These are phyloP conservation scores for Dendrobium huoshanense DNA, from an alignment of 106 monocot genomes.

Conservation along the genomic window DNA sequence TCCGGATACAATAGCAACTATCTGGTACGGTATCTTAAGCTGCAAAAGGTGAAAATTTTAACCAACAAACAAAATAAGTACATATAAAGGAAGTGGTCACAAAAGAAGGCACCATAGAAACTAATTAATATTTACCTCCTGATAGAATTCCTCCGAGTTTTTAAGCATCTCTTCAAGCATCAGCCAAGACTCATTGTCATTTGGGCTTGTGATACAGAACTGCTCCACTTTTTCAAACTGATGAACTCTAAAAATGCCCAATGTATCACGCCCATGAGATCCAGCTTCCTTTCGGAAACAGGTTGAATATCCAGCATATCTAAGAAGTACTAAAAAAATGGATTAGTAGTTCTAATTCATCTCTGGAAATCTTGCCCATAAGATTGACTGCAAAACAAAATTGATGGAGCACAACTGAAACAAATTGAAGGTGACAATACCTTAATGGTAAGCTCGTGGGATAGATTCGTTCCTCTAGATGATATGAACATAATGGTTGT, in stretches of 20 bases:
- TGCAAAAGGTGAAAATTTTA: conserved; percentile 12
- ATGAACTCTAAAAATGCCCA: conserved; percentile 95
- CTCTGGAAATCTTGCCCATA: not conserved
- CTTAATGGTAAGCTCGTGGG: conserved; percentile 62
- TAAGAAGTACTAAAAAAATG: conserved; percentile 2
- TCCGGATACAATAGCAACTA: conserved; percentile 90
- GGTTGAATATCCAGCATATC: conserved; percentile 94
- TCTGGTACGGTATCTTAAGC: conserved; percentile 81
- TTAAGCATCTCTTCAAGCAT: conserved; percentile 97
- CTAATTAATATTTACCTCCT: conserved; percentile 34
- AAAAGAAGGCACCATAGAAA: not conserved
- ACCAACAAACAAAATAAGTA: not conserved
- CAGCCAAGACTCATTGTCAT: conserved; percentile 86
- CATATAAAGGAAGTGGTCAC: not conserved
- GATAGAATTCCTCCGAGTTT: conserved; percentile 91
- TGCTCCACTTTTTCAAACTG: conserved; percentile 98
- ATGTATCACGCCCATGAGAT: conserved; percentile 91
- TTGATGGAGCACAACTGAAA: not conserved
- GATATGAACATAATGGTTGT: conserved; percentile 91
- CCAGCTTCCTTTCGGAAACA: conserved; percentile 97
- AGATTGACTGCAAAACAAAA: not conserved
- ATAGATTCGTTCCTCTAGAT: conserved; percentile 73
- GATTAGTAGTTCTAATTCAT: not conserved
- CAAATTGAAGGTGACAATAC: conserved; percentile 14
- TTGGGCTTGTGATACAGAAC: conserved; percentile 84